Base-by-base conservation (phyloP, 139 green algal genomes). In the Tetraselmis striata region DNA sequence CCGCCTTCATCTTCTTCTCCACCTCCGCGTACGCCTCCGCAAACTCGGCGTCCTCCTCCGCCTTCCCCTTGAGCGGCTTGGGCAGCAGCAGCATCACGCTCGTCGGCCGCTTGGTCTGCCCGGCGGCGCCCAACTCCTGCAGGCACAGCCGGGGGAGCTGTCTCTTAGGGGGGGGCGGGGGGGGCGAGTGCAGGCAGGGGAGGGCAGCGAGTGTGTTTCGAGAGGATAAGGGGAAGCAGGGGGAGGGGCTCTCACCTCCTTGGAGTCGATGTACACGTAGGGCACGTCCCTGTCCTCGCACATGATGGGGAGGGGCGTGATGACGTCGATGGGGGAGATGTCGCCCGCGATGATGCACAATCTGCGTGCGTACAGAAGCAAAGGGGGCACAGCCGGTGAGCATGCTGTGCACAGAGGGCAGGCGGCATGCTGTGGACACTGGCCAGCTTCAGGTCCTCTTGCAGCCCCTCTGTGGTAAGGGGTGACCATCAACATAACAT, bases 291-390 rank as follows among this genome's bases (percentile, higher is more conserved):
- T 84, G 82, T 99, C 95, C 83, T 99, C 97, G 86, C 96, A 99
- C 5, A 99, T 82, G 25, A 99, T 92, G 28, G 97, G 96, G 59
- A 99, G 88, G 85, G 98, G 96, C 0, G 94, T 97, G 74, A 99
- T 94, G 78, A 99, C 96, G 80, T 99, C 97, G 67, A 99, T 95
- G 23, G 97, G 97, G 0, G 94, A 98, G 82, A 99, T 98, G 87
- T 99, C 95, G 1, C 95, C 97, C 45, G 96, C 97, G 23, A 99
- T 93, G 2, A 99, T 87, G 86, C 91, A 97, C 1, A 99, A 85
- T 32, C 95, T 97, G 93, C 81, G 82, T 29, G 1, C 22, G 23
- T 28, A 28, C 0, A 31, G 75, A 28, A 25, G 27, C 30, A 81
- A 0, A 30, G 32, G n/a, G n/a, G n/a, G n/a, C n/a, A n/a, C n/a